These are phyloP conservation scores for Dianthus caryophyllus DNA, from an alignment of 148 eudicot genomes.

Conservation along the genomic window DNA sequence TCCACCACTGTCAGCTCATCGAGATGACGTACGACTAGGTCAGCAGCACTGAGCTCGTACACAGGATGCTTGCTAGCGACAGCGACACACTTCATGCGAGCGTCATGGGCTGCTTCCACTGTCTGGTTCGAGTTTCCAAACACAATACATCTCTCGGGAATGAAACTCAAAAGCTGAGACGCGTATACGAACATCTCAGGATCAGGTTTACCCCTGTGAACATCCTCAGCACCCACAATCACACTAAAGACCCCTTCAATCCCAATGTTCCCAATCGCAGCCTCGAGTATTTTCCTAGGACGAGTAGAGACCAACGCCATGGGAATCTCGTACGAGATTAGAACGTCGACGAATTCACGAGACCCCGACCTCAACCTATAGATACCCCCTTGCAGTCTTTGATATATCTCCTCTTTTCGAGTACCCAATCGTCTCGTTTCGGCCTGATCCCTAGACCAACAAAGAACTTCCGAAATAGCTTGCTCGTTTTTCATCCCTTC, in stretches of 20 bases:
- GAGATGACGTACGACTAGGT: constrained; percentile 69
- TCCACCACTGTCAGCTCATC: constrained; percentile 87
- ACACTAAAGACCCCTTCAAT: constrained; percentile 73
- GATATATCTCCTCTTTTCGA: constrained; percentile 75
- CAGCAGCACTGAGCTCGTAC: constrained; percentile 91
- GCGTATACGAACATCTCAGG: constrained; percentile 96
- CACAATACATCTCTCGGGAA: constrained; percentile 90
- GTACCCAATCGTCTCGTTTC: constrained; percentile 56
- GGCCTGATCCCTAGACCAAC: constrained; percentile 85
- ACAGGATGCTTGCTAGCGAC: constrained; percentile 95
- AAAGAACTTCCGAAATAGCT: constrained; percentile 85
- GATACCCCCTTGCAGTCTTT: constrained; percentile 68
- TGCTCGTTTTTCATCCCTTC: constrained; percentile 99
- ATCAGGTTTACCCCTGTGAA: constrained; percentile 86
- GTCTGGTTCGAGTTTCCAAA: constrained; percentile 89
- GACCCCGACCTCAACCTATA: constrained; percentile 81
- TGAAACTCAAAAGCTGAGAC: constrained; percentile 60
- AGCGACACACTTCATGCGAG: constrained; percentile 89
- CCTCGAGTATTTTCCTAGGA: constrained; percentile 64
- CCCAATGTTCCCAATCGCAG: constrained; percentile 62
- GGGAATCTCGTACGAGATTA: constrained; percentile 64
- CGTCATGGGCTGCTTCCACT: constrained; percentile 95
- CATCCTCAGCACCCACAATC: constrained; percentile 87
- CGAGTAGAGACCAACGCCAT: constrained; percentile 94
- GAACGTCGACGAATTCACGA: constrained; percentile 56